Evolutionary conservation across 495 filamentous ascomycete species (phyloP).

Genomic region (Letharia columbiana): DNA sequence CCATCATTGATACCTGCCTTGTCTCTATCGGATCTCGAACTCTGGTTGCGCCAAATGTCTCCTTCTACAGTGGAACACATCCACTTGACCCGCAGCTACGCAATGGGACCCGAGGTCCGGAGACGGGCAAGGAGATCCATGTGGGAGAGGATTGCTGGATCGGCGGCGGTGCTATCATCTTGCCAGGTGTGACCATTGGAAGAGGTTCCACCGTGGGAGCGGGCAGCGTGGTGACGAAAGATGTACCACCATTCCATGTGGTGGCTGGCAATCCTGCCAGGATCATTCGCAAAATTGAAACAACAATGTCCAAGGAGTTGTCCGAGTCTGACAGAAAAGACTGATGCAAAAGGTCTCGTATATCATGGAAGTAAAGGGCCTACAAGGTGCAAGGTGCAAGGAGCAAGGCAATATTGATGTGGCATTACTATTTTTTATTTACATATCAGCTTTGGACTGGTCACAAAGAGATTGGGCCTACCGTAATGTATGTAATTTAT

Average conservation of each 20-base stretch:
- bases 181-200: slow-evolving; percentile 75
- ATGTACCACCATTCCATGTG: slow-evolving; percentile 49
- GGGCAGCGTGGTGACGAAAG: slow-evolving; percentile 86
- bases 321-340: not conserved
- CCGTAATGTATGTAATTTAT: too few relatives aligned
- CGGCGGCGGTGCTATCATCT: slow-evolving; percentile 64
- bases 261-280: slow-evolving; percentile 57
- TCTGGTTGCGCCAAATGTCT: slow-evolving; percentile 68
- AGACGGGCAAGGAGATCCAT: slow-evolving; percentile 63
- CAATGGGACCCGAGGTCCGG: slow-evolving; percentile 67
- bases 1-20: slow-evolving; percentile 67
- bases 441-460: too few relatives aligned
- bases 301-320: not conserved
- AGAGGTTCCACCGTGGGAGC: slow-evolving; percentile 69
- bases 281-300: slow-evolving; percentile 43
- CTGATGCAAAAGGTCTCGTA: too few relatives aligned
- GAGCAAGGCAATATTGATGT: too few relatives aligned
- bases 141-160: slow-evolving; percentile 90
- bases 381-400: too few relatives aligned
- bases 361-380: too few relatives aligned
- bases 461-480: too few relatives aligned
- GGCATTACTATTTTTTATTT: too few relatives aligned
- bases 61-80: slow-evolving; percentile 64
- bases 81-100: slow-evolving; percentile 39
- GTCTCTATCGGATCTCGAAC: slow-evolving; percentile 74